Evolutionary conservation across 352 stramenopile genomes (phyloP), one percentile per base, ranked within the genome.

Genomic region (Globisporangium takayamanum): DNA sequence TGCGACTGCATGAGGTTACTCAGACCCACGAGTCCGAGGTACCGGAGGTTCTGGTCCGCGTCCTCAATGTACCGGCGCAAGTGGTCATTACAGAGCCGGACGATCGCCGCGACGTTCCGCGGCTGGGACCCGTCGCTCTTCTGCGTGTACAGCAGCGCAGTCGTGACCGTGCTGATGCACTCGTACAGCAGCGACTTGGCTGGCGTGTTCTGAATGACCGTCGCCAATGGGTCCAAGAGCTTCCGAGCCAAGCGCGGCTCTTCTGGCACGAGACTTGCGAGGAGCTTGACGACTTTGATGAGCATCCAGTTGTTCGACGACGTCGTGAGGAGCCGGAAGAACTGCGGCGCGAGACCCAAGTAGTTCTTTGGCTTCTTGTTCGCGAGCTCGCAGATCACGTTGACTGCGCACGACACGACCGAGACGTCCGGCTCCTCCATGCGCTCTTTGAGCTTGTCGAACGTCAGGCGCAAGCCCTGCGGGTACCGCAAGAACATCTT

Each of bases 241-340:
- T 99, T 99, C 28, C 97, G 82, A 2, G 97, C 97, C 28, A 99
- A 77, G 16, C 97, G 83, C 16, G 97, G 97, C 74, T 99, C 97
- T 67, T 99, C 94, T 0, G 95, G 88, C 39, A 99, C 96, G 15
- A 99, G 75, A 30, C 89, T 96, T 28, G 94, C 94, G 61, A 99
- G 75, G 46, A 99, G 85, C 77, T 99, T 99, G 52, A 99, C 97
- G 8, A 99, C 96, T 76, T 99, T 99, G 80, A 99, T 99, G 55
- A 99, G 88, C 96, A 99, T 99, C 97, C 97, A 99, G 76, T 99
- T 99, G 77, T 99, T 99, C 60, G 87, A 97, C 10, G 87, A 97
- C 47, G 90, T 98, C 30, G 94, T 99, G 42, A 99, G 80, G 33
- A 99, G 73, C 37, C 95, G 85, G 87, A 99, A 99, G 73, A 99